Base-by-base conservation (phyloP, 192 early-diverging fungal genomes). In the Coemansia sp. region DNA sequence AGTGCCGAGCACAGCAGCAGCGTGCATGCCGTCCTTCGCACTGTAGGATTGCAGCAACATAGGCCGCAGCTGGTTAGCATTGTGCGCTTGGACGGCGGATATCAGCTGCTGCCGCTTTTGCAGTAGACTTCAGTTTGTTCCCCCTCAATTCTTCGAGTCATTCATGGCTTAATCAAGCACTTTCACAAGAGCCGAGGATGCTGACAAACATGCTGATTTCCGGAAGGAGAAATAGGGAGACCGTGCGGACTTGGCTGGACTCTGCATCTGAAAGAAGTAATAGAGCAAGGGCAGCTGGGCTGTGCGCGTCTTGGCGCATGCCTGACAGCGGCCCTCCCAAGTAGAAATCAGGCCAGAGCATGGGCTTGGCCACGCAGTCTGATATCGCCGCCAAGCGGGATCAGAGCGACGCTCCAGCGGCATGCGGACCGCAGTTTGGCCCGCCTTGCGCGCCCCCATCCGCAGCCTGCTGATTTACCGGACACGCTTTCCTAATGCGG, bases 41-140 rank as follows among this genome's bases (percentile, higher is more conserved):
- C 15, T 20, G 60, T 24, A 17, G 8, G 17, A 15, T 24, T 31
- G 25, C 40, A 29, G 29, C 36, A 47, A 36, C 49, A 49, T 46
- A 65, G 42, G 24, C 79, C 79, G 59, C 79, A 60, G 69, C 56
- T 81, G 27, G 79, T 81, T 2, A 54, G 53, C n/a, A 60, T 81
- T 32, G 54, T 53, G 7, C 35, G 53, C 24, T 63, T 57, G 1
- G 63, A 62, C 27, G 45, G 43, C 25, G 60, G 10, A 24, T 81
- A 73, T 31, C 27, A n/a, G 35, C 3, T 57, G 19, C 7, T 24
- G 2, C 41, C 40, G 24, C 12, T 22, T 35, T 40, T 17, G 32
- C 29, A 31, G n/a, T 31, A 58, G 47, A n/a, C 14, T 31, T 45
- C 3, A 6, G 4, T 3, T 38, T 37, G 17, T 9, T 58, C n/a